phyloP scores from a whole-genome alignment of 495 filamentous ascomycete genomes.

The Penicillium bovifimosum region DNA sequence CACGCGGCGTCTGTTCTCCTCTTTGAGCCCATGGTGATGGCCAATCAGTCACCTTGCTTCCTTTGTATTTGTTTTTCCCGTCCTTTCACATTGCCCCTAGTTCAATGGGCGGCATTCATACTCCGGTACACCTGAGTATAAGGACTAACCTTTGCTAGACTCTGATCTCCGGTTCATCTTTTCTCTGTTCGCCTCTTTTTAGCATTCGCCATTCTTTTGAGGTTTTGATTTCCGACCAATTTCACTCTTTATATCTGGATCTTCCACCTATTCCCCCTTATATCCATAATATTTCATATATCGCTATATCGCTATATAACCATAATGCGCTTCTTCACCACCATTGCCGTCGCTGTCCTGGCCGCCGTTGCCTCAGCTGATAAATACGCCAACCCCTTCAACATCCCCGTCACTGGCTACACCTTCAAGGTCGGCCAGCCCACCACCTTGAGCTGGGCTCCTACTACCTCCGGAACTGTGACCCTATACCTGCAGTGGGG shows the following conservation, averaged over 20 bases:
- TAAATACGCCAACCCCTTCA: conserved; percentile 49
- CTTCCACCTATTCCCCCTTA: conserved; percentile 1
- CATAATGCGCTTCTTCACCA: conserved; percentile 43
- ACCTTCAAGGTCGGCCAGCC: conserved; percentile 45
- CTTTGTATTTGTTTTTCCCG: conserved; percentile 4
- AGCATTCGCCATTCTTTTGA: conserved; percentile 4
- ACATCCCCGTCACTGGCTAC: conserved; percentile 40
- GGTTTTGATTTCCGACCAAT: conserved; percentile 10
- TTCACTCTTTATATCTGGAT: conserved; percentile 3
- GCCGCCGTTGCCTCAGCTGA: conserved; percentile 34
- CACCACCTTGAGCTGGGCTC: conserved; percentile 51
- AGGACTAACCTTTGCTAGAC: neutral
- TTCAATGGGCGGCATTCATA: neutral
- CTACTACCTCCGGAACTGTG: conserved; percentile 48
- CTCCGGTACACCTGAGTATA: conserved; percentile 3
- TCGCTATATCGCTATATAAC: neutral
- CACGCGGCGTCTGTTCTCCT: neutral
- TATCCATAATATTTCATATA: neutral
- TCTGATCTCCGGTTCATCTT: neutral
- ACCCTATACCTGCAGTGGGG: conserved; percentile 51
- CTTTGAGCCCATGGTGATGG: neutral
- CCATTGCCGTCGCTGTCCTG: conserved; percentile 33
- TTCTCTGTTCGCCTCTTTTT: conserved; percentile 9
- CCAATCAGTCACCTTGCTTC: conserved; percentile 7
- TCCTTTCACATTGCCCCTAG: neutral